Percentiles rank a stretch among this genome's conserved stretches.
These are phyloP conservation scores for Zasmidium citrigriseum DNA, from an alignment of 2,329 filamentous ascomycete genomes.

Conservation along the genomic window DNA sequence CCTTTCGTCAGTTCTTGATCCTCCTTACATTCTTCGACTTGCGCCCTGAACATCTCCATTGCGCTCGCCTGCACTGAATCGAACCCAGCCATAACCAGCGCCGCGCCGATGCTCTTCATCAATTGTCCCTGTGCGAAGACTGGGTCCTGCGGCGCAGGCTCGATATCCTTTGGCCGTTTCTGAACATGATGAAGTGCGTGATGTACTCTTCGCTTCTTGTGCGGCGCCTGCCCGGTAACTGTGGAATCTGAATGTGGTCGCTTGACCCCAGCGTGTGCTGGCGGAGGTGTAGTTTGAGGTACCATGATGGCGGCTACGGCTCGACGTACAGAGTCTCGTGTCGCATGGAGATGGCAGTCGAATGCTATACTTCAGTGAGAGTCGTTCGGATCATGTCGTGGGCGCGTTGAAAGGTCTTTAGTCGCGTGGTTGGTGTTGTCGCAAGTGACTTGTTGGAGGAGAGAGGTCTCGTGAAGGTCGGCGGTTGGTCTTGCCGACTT, in stretches of 20 bases:
- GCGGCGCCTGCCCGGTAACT: conserved; percentile 4
- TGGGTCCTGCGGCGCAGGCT: conserved; percentile 49
- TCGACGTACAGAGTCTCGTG: neutral
- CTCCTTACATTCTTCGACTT: conserved; percentile 54
- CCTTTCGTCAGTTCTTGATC: neutral
- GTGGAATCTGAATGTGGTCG: conserved; percentile 16
- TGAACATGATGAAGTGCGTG: conserved; percentile 30
- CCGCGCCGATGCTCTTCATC: conserved; percentile 55
- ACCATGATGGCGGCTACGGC: conserved; percentile 11
- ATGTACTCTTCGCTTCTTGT: conserved; percentile 24
- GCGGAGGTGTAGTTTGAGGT: conserved; percentile 10
- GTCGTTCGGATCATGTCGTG: neutral
- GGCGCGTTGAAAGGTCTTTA: neutral
- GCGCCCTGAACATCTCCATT: conserved; percentile 56
- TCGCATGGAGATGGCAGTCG: neutral
- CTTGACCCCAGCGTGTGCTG: conserved; percentile 16
- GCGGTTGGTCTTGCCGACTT: neutral
- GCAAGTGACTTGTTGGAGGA: conserved; percentile 5
- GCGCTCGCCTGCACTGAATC: conserved; percentile 57
- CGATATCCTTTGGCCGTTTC: conserved; percentile 28
- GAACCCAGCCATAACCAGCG: conserved; percentile 56
- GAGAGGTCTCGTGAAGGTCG: neutral
- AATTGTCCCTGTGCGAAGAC: conserved; percentile 57
- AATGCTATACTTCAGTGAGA: neutral
- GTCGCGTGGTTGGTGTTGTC: neutral